Evolutionary conservation across 345 rosid species (phyloP).

Genomic region (Rhizophora mangle): DNA sequence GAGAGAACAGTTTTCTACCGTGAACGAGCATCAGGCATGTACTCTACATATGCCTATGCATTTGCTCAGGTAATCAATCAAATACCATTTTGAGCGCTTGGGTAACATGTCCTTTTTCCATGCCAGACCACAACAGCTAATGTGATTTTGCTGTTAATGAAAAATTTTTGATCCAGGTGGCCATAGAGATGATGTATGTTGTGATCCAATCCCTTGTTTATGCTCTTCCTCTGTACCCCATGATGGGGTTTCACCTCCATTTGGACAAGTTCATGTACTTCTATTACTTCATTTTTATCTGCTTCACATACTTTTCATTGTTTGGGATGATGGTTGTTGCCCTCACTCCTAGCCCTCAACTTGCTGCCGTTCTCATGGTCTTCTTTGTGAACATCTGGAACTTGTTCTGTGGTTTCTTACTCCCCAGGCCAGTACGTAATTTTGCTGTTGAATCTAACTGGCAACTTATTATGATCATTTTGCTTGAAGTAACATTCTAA

Average conservation of each 20-base stretch:
- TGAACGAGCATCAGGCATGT: conserved; percentile 3
- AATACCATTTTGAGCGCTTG: background rate
- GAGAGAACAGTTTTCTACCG: conserved; percentile 2
- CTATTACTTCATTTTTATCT: background rate
- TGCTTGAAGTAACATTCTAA: background rate
- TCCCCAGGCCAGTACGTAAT: background rate
- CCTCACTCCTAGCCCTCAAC: background rate
- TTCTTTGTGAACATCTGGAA: background rate
- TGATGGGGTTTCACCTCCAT: background rate
- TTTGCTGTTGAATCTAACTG: background rate
- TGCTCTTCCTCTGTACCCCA: background rate
- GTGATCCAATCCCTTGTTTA: background rate
- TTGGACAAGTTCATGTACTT: background rate
- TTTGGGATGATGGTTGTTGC: background rate
- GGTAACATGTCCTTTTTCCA: too few relatives aligned
- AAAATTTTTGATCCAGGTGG: background rate
- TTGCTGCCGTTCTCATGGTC: background rate
- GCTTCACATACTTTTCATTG: conserved; percentile 4
- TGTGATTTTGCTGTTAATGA: too few relatives aligned
- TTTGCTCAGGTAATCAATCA: background rate
- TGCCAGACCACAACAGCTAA: too few relatives aligned
- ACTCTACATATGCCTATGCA: conserved; percentile 4
- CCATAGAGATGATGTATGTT: background rate
- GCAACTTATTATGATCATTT: too few relatives aligned
- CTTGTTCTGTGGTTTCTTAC: background rate